Evolutionary conservation across 2,329 filamentous ascomycete genomes (phyloP), one percentile per base, ranked within the genome.

Genomic region (Cordyceps tenuipes): DNA sequence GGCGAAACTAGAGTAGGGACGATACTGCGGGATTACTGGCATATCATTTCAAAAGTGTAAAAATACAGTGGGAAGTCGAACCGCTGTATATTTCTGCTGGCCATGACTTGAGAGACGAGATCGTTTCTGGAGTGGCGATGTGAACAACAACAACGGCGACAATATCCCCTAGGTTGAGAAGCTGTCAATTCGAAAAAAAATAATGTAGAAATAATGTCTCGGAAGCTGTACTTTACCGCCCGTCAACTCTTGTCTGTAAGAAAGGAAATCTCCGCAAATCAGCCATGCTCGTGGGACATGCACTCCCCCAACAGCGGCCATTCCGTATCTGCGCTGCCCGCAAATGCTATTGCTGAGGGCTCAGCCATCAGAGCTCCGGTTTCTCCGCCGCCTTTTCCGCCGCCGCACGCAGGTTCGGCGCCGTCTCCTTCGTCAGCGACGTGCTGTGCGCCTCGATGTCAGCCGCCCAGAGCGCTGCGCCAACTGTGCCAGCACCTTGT

Each of bases 401-500:
- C 47, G 76, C 72, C 63, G 81, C 77, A 49, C 78, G 74, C 48
- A 83, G 69, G 15, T 68, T 72, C 1, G 80, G 80, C n/a, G 79
- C 79, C 15, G 79, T 82, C 62, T 76, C 73, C 57, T 75, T 69
- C 10, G 76, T 75, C 78, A 82, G 82, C 46, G 73, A 71, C 10
- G 73, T 77, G 60, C 77, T 75, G 66, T 79, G 78, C 31, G 74
- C 71, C 72, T 95, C 91, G 61, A 95, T 83, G 71, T 95, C 91
- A 19, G 90, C 89, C 46, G 93, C 92, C 91, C 91, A 97, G n/a
- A 97, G 76, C 8, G 93, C 93, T 58, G 92, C 93, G 8, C 91
- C 93, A 61, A 96, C 91, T 86, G 52, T 8, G 65, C 66, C 55
- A 63, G 51, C 50, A 47, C 48, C 6, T n/a, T 13, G 12, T 62